Conservation (phyloP, 2,329 filamentous ascomycete species). For the Chaetomium sp. region DNA sequence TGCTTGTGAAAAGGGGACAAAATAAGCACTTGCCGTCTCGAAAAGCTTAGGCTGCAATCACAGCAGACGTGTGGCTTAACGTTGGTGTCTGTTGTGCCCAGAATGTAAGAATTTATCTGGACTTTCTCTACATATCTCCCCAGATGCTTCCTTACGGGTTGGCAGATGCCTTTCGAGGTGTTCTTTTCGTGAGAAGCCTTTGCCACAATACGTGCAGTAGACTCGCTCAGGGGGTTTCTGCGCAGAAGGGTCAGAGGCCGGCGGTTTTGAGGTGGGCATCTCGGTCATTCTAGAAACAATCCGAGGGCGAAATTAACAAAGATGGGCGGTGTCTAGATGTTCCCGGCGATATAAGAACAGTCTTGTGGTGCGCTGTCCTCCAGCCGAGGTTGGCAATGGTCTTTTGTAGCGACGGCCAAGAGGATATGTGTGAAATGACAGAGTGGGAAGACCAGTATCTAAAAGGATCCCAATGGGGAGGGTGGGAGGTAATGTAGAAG, state of each 20-base stretch:
- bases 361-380: not conserved
- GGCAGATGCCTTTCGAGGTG: constrained; percentile 51
- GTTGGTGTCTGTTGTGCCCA: constrained; percentile 42
- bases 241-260: not conserved
- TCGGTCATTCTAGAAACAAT: not conserved
- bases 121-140: not conserved
- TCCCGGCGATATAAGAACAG: not conserved
- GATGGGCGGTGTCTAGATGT: too few species aligned
- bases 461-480: too few species aligned
- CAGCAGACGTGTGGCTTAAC: constrained; percentile 48
- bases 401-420: too few species aligned
- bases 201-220: constrained; percentile 49
- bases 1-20: not conserved
- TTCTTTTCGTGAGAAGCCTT: constrained; percentile 49
- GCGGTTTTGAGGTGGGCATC: not conserved
- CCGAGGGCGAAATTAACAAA: not conserved
- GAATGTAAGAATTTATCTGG: not conserved
- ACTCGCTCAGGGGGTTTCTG: constrained; percentile 21
- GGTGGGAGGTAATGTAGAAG: too few species aligned
- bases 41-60: constrained; percentile 44
- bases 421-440: too few species aligned
- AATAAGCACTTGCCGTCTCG: constrained; percentile 36
- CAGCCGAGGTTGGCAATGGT: not conserved
- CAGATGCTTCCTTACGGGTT: constrained; percentile 36
- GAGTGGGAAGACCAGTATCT: too few species aligned